phyloP scores from a whole-genome alignment of 2,329 filamentous ascomycete genomes.

The Talaromyces verruculosus region DNA sequence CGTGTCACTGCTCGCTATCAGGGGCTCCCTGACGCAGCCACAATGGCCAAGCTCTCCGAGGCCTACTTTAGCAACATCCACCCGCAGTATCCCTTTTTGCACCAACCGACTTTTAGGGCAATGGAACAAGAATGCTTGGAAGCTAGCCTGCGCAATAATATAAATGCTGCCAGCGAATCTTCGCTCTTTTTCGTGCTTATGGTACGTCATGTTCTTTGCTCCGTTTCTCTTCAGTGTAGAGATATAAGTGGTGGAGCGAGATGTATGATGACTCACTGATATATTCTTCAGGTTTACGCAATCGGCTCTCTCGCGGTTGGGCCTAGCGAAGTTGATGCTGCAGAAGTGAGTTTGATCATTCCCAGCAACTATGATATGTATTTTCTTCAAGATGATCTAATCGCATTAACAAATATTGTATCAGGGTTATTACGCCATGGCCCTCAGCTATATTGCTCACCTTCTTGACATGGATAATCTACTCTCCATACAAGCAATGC shows the following conservation, averaged over 20 bases:
- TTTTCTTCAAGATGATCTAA: background rate
- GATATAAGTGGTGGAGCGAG: background rate
- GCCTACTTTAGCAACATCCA: slow-evolving; percentile 45
- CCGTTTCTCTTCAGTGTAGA: background rate
- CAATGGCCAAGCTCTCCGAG: slow-evolving; percentile 25
- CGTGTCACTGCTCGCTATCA: slow-evolving; percentile 6
- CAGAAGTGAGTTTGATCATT: slow-evolving; percentile 24
- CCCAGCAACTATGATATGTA: background rate
- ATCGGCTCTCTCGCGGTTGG: slow-evolving; percentile 28
- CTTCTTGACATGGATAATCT: slow-evolving; percentile 29
- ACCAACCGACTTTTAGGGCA: slow-evolving; percentile 34
- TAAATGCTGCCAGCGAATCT: slow-evolving; percentile 7
- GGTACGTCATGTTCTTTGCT: slow-evolving; percentile 2
- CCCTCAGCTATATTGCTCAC: slow-evolving; percentile 22
- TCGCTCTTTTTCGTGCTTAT: slow-evolving; percentile 23
- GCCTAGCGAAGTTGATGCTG: slow-evolving; percentile 22
- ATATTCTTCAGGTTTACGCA: slow-evolving; percentile 26
- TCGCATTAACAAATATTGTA: background rate
- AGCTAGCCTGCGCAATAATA: slow-evolving; percentile 19
- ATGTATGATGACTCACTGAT: background rate
- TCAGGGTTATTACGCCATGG: slow-evolving; percentile 16
- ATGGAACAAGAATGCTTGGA: slow-evolving; percentile 33
- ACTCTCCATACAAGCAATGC: slow-evolving; percentile 26
- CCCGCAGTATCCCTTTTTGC: slow-evolving; percentile 42
- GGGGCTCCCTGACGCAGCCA: slow-evolving; percentile 23